phyloP scores from a whole-genome alignment of 2,329 filamentous ascomycete species.

The Aspergillus novoparasiticus region DNA sequence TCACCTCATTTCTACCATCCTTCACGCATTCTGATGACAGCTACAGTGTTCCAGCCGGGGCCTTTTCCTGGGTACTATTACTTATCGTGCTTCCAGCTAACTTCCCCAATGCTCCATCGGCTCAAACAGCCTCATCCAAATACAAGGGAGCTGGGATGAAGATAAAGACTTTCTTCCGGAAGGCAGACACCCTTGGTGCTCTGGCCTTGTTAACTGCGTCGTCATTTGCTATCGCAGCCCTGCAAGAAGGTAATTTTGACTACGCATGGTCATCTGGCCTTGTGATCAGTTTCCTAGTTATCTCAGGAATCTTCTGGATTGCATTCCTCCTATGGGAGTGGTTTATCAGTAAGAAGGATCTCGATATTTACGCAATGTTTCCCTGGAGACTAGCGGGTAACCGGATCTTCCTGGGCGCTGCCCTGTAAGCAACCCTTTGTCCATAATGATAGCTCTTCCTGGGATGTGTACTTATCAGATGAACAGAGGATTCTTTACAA shows the following conservation, averaged over 20 bases:
- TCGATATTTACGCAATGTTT: slow-evolving; percentile 17
- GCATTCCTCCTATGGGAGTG: slow-evolving; percentile 20
- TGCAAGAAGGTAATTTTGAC: slow-evolving; percentile 59
- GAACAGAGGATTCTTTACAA: slow-evolving; percentile 18
- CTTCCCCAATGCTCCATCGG: slow-evolving; percentile 8
- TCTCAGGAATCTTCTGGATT: slow-evolving; percentile 43
- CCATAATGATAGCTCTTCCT: background rate
- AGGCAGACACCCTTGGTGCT: slow-evolving; percentile 56
- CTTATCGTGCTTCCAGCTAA: slow-evolving; percentile 13
- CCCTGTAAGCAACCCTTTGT: background rate
- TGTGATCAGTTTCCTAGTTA: slow-evolving; percentile 53
- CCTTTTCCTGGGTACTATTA: slow-evolving; percentile 11
- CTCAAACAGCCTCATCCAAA: background rate
- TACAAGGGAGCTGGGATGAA: background rate
- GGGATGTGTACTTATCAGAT: background rate
- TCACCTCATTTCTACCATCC: background rate
- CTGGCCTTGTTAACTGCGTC: slow-evolving; percentile 54
- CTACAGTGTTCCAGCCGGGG: slow-evolving; percentile 20
- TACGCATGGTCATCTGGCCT: slow-evolving; percentile 56
- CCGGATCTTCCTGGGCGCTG: slow-evolving; percentile 16
- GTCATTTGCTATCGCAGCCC: slow-evolving; percentile 55
- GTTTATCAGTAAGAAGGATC: slow-evolving; percentile 7
- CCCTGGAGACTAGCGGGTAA: slow-evolving; percentile 18
- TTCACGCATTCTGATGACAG: background rate
- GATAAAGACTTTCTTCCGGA: background rate